Percentiles rank a stretch among this genome's conserved stretches.
phyloP scores from a whole-genome alignment of 768 basidiomycete genomes.

The Podaxis pistillaris region DNA sequence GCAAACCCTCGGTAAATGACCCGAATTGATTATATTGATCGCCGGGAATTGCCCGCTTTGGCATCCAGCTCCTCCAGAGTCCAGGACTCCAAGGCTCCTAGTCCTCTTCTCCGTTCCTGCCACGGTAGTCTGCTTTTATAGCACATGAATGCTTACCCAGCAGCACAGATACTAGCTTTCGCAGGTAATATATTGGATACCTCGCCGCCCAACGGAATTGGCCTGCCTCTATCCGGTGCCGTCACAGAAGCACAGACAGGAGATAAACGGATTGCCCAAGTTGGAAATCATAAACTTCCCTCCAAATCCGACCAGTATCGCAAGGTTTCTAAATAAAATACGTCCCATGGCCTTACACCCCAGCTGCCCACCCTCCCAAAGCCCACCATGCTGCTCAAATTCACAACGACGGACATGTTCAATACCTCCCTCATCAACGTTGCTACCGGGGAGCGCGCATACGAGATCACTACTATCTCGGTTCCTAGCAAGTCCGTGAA shows the following conservation, averaged over 20 bases:
- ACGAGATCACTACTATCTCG: conserved; percentile 46
- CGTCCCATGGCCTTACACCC: conserved; percentile 6
- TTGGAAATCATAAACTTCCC: conserved; percentile 42
- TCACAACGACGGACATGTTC: conserved; percentile 56
- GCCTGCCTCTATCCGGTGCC: background rate
- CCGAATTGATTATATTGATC: background rate
- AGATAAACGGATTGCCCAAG: conserved; percentile 46
- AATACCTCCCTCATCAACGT: conserved; percentile 54
- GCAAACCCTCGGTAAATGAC: background rate
- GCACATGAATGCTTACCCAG: too few relatives aligned
- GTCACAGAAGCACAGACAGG: background rate
- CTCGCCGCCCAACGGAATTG: background rate
- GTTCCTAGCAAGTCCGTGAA: conserved; percentile 28
- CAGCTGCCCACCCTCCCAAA: conserved; percentile 2
- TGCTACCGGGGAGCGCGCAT: conserved; percentile 46
- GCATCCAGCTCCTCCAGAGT: background rate
- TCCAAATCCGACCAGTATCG: conserved; percentile 30
- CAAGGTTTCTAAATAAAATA: conserved; percentile 15
- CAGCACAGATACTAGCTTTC: too few relatives aligned
- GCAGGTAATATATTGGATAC: too few relatives aligned
- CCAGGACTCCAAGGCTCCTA: too few relatives aligned
- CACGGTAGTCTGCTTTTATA: background rate
- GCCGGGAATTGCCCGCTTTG: background rate
- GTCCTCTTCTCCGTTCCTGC: background rate
- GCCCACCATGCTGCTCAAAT: conserved; percentile 53